A percentile compares a stretch with the other conserved stretches of the same genome.
phyloP scores from a whole-genome alignment of 805 yeast genomes.

The Wickerhamiella nectarea region DNA sequence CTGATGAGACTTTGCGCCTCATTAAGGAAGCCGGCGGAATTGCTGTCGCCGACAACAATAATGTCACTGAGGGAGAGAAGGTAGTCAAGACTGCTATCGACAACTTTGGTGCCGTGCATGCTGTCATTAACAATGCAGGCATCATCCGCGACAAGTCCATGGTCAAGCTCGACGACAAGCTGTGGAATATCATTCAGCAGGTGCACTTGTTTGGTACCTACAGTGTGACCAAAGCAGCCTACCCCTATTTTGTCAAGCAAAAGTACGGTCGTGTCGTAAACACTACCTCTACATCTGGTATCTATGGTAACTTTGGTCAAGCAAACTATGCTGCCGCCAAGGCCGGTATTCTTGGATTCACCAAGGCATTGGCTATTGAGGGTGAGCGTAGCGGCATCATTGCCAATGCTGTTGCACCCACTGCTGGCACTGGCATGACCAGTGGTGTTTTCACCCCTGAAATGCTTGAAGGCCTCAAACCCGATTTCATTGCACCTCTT shows the following conservation, averaged over 20 bases:
- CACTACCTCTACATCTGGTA: conserved; percentile 91
- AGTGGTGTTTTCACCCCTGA: conserved; percentile 66
- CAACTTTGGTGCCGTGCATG: conserved; percentile 70
- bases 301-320: conserved; percentile 95
- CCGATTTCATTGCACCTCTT: conserved; percentile 82
- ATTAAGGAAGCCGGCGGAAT: conserved; percentile 57
- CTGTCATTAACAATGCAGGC: conserved; percentile 87
- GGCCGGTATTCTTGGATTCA: conserved; percentile 71
- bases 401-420: conserved; percentile 85
- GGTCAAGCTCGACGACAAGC: conserved; percentile 65
- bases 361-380: conserved; percentile 79
- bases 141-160: conserved; percentile 82
- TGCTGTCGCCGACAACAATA: conserved; percentile 74
- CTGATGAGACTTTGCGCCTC: conserved; percentile 59
- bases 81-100: conserved; percentile 67
- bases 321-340: conserved; percentile 93
- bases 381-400: conserved; percentile 67
- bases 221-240: conserved; percentile 71
- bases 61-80: conserved; percentile 65
- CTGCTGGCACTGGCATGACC: conserved; percentile 97
- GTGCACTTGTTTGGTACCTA: conserved; percentile 77
- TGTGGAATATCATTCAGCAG: conserved; percentile 68
- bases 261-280: conserved; percentile 72
- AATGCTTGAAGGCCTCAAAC: conserved; percentile 72
- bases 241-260: conserved; percentile 79